Evolutionary conservation across 2,329 filamentous ascomycete species (phyloP).

Genomic region (Huntiella abstrusa): DNA sequence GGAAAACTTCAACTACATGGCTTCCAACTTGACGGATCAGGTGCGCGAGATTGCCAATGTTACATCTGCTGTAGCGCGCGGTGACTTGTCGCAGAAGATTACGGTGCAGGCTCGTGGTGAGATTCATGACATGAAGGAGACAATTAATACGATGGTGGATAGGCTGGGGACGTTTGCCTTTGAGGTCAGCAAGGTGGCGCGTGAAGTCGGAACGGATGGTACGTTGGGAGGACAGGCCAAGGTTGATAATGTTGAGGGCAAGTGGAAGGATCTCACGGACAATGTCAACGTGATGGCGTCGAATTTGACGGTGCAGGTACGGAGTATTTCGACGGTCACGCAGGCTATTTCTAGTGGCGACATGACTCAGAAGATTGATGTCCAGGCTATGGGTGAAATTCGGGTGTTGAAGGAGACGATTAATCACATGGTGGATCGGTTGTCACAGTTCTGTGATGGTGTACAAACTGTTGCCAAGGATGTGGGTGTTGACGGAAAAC

Average conservation of each 20-base stretch:
- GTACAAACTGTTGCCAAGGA: slow-evolving; percentile 91
- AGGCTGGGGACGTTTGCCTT: slow-evolving; percentile 89
- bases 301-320: slow-evolving; percentile 46
- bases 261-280: slow-evolving; percentile 93
- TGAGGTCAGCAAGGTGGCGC: slow-evolving; percentile 86
- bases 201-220: slow-evolving; percentile 91
- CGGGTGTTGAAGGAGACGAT: slow-evolving; percentile 87
- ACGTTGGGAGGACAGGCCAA: slow-evolving; percentile 84
- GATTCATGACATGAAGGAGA: slow-evolving; percentile 87
- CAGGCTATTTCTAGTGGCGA: slow-evolving; percentile 91
- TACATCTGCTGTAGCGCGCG: slow-evolving; percentile 83
- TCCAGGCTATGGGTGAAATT: slow-evolving; percentile 89
- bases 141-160: slow-evolving; percentile 98
- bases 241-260: slow-evolving; percentile 87
- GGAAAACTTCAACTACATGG: slow-evolving; percentile 94
- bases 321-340: slow-evolving; percentile 66
- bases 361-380: slow-evolving; percentile 89
- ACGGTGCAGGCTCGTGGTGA: slow-evolving; percentile 85
- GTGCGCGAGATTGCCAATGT: slow-evolving; percentile 95
- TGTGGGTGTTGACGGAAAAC: slow-evolving; percentile 93
- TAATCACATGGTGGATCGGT: slow-evolving; percentile 93
- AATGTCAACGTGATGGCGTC: slow-evolving; percentile 66
- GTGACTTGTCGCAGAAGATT: slow-evolving; percentile 91
- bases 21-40: slow-evolving; percentile 92
- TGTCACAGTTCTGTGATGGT: slow-evolving; percentile 91